phyloP scores from a whole-genome alignment of 2,329 filamentous ascomycete species.

The Aschersonia sp. region DNA sequence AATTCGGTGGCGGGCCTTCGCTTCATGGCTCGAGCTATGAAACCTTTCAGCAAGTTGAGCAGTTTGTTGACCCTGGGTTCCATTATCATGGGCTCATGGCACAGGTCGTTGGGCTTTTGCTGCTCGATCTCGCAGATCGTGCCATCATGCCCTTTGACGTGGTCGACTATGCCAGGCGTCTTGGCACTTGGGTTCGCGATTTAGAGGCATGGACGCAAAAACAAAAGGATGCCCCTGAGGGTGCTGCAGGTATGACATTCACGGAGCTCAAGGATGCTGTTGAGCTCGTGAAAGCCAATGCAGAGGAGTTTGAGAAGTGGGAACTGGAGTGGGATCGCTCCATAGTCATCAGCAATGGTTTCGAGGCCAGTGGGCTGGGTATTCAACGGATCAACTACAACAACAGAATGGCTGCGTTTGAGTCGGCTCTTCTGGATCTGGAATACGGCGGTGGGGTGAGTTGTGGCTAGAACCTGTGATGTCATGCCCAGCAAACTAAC shows the following conservation, averaged over 20 bases:
- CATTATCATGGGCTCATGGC: slow-evolving; percentile 66
- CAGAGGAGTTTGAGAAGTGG: slow-evolving; percentile 56
- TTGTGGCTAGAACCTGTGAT: slow-evolving; percentile 10
- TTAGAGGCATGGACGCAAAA: slow-evolving; percentile 51
- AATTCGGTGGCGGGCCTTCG: slow-evolving; percentile 52
- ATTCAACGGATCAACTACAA: slow-evolving; percentile 64
- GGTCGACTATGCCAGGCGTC: slow-evolving; percentile 50
- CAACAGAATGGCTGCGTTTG: slow-evolving; percentile 63
- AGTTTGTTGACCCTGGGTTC: slow-evolving; percentile 70
- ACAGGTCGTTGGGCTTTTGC: slow-evolving; percentile 67
- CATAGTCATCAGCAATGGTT: slow-evolving; percentile 57
- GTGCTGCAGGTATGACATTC: slow-evolving; percentile 11
- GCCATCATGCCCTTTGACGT: slow-evolving; percentile 76
- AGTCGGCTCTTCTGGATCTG: slow-evolving; percentile 69
- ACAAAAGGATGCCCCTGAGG: slow-evolving; percentile 25
- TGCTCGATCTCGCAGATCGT: slow-evolving; percentile 71
- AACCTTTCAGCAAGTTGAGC: slow-evolving; percentile 73
- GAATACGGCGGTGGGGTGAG: slow-evolving; percentile 60
- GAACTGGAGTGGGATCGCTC: slow-evolving; percentile 62
- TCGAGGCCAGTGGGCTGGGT: slow-evolving; percentile 57
- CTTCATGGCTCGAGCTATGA: slow-evolving; percentile 82
- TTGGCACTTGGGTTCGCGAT: slow-evolving; percentile 51
- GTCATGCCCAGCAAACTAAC: not conserved
- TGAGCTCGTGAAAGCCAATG: slow-evolving; percentile 34
- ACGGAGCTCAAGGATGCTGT: slow-evolving; percentile 38